Conservation (phyloP, 352 stramenopile species). For the Globisporangium yorkense region DNA sequence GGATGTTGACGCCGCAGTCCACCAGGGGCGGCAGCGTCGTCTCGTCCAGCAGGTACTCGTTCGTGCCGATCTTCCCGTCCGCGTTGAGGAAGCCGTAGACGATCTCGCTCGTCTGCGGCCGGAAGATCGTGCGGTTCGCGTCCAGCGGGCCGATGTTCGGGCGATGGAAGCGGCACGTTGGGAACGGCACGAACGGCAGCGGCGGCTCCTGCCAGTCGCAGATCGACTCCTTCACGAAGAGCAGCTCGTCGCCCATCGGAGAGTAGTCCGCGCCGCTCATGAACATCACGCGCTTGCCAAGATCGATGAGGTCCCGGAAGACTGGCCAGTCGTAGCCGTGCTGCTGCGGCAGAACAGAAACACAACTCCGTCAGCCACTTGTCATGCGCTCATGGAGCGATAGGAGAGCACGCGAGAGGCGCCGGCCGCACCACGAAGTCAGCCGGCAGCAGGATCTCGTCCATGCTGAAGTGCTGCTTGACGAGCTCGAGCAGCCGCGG, state of each 20-base stretch:
- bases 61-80: constrained; percentile 57
- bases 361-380: neutral
- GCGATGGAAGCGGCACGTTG: constrained; percentile 47
- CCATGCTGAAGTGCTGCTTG: constrained; percentile 44
- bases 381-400: too few relatives aligned
- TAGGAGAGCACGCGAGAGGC: too few relatives aligned
- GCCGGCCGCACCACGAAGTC: constrained; percentile 40
- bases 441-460: constrained; percentile 60
- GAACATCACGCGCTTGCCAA: constrained; percentile 71
- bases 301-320: constrained; percentile 52
- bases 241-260: constrained; percentile 43
- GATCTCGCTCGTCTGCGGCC: constrained; percentile 81
- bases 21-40: constrained; percentile 51
- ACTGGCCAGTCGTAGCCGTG: constrained; percentile 46
- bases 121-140: constrained; percentile 58
- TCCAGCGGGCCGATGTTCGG: constrained; percentile 33
- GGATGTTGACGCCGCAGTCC: constrained; percentile 70
- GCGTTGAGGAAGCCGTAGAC: constrained; percentile 81
- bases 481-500: constrained; percentile 55
- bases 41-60: constrained; percentile 67
- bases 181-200: constrained; percentile 55
- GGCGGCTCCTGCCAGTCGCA: constrained; percentile 75
- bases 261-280: constrained; percentile 76
- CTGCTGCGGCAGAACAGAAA: constrained; percentile 12
- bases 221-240: constrained; percentile 74